A percentile compares a stretch with the other conserved stretches of the same genome.
These are phyloP conservation scores for Zanthoxylum bungeanum DNA, from an alignment of 345 rosid species.

Conservation along the genomic window DNA sequence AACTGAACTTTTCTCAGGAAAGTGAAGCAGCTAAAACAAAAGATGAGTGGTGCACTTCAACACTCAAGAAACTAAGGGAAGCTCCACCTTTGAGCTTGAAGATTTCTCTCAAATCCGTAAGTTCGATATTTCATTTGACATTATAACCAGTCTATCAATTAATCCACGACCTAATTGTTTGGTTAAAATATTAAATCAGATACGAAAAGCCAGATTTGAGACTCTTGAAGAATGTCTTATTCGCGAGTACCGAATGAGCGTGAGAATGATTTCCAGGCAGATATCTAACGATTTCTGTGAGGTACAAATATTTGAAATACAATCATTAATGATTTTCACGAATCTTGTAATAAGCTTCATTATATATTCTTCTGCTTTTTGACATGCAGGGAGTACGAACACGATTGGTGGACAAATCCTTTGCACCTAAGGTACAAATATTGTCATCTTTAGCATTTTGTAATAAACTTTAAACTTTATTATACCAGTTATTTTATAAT, in stretches of 20 bases:
- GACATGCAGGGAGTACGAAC: background rate
- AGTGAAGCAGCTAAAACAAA: slow-evolving; percentile 13
- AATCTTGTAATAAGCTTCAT: background rate
- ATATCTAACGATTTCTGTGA: background rate
- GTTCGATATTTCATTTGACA: background rate
- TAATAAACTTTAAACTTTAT: background rate
- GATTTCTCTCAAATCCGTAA: slow-evolving; percentile 18
- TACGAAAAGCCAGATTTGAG: slow-evolving; percentile 5
- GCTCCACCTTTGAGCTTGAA: slow-evolving; percentile 28
- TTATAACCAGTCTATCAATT: background rate
- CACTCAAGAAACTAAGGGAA: slow-evolving; percentile 10
- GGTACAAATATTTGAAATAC: background rate
- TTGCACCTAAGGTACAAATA: background rate
- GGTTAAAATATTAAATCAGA: background rate
- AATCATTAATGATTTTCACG: background rate
- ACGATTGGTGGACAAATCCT: background rate
- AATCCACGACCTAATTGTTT: background rate
- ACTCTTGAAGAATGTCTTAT: slow-evolving; percentile 6
- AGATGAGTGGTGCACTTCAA: slow-evolving; percentile 16
- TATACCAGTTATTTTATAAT: too few relatives aligned
- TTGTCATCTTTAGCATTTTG: background rate
- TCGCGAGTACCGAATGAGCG: background rate
- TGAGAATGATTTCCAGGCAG: background rate
- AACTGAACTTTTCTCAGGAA: slow-evolving; percentile 13
- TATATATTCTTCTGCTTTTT: background rate